These are phyloP conservation scores for Xanthoconium stramineum DNA, from an alignment of 768 basidiomycete species.

Conservation along the genomic window DNA sequence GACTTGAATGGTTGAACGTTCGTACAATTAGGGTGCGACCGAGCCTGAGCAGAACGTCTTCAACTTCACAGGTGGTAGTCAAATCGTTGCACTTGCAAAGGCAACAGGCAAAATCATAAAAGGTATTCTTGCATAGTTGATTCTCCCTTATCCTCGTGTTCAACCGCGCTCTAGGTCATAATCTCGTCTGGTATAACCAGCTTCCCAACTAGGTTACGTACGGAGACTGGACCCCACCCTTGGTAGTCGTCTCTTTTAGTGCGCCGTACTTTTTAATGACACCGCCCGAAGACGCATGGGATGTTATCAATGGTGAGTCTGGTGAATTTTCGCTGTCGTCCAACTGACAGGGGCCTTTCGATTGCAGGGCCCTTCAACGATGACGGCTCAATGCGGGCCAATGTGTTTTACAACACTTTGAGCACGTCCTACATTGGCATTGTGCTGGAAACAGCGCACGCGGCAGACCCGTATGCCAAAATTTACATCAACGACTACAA, in stretches of 20 bases:
- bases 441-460: constrained; percentile 40
- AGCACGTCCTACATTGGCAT: constrained; percentile 46
- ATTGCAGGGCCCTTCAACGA: constrained; percentile 39
- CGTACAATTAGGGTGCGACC: constrained; percentile 9
- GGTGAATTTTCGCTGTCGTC: not conserved
- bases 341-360: not conserved
- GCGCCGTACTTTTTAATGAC: not conserved
- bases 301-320: constrained; percentile 19
- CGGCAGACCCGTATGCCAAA: constrained; percentile 30
- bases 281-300: constrained; percentile 16
- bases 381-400: constrained; percentile 51
- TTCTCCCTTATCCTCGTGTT: not conserved
- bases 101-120: constrained; percentile 18
- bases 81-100: constrained; percentile 19
- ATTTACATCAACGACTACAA: constrained; percentile 34
- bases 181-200: constrained; percentile 19
- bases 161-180: constrained; percentile 12
- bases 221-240: not conserved
- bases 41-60: constrained; percentile 26
- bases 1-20: not conserved
- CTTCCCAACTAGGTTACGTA: constrained; percentile 14
- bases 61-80: constrained; percentile 20
- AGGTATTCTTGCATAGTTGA: constrained; percentile 4
- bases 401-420: constrained; percentile 52
- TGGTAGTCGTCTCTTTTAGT: not conserved